Conservation (phyloP, 106 monocot genomes). For the Allium fistulosum region DNA sequence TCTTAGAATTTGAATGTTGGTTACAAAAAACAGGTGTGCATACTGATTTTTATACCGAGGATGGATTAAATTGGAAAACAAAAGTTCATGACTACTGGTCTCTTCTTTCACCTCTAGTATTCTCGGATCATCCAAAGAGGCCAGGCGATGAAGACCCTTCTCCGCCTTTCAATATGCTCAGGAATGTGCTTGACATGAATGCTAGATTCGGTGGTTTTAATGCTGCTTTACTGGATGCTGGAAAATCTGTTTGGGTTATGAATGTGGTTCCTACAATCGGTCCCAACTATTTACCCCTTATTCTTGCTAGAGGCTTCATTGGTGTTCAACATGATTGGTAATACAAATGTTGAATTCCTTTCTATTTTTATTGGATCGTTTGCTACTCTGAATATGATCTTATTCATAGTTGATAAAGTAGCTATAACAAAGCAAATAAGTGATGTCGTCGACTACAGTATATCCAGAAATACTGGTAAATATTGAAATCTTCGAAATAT, state of each 20-base stretch:
- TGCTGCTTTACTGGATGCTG: constrained; percentile 73
- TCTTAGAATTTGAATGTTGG: too few species aligned
- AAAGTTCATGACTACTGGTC: constrained; percentile 77
- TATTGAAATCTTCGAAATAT: too few species aligned
- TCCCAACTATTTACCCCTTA: constrained; percentile 20
- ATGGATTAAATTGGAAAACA: constrained; percentile 56
- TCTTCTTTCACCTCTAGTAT: constrained; percentile 85
- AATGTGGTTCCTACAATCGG: constrained; percentile 68
- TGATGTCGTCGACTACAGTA: too few species aligned
- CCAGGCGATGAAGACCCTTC: constrained; percentile 94
- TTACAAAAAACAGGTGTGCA: constrained; percentile 35
- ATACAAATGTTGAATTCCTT: too few species aligned
- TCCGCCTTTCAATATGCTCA: constrained; percentile 91
- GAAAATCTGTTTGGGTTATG: constrained; percentile 96
- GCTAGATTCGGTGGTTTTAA: constrained; percentile 76
- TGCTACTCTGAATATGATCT: too few species aligned
- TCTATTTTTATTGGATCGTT: too few species aligned
- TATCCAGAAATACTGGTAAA: too few species aligned
- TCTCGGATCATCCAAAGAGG: constrained; percentile 97
- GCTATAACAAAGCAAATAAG: too few species aligned
- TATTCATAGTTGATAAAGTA: too few species aligned
- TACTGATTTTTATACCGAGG: constrained; percentile 50
- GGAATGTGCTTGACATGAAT: constrained; percentile 95
- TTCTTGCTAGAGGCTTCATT: constrained; percentile 62
- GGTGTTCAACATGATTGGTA: constrained; percentile 96